Evolutionary conservation across 805 yeast genomes (phyloP), one percentile per base, ranked within the genome.

Genomic region (Hanseniaspora occidentalis): DNA sequence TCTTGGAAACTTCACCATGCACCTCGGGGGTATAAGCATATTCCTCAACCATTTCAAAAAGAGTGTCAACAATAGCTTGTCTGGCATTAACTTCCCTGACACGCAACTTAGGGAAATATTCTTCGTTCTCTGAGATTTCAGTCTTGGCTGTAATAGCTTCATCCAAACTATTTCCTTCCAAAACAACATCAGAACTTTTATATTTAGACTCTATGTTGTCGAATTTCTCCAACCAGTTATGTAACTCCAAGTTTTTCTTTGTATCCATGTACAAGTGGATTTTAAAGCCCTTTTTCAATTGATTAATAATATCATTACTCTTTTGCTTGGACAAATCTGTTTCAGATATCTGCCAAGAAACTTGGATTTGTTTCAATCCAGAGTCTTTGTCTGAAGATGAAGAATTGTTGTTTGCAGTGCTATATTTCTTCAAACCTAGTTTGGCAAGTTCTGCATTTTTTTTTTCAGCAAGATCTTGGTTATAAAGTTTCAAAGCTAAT

Each of bases 291-390:
- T 66, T 71, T 27, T 60, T 57, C 43, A 73, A 46, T 16, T 71
- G 66, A 2, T 57, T 52, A 31, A 57, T 50, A 14, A 76, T 69
- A 48, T 76, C 82, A 40, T 64, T 62, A 11, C 60, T 58, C 50
- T 76, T 76, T 44, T 76, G 82, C 29, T 68, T 66, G 21, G 50
- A 53, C 42, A 76, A 57, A 53, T 76, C 82, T 33, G 68, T 66
- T 25, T 59, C 54, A n/a, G 69, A 67, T 17, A 75, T 75, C 36
- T 69, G 67, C 81, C 81, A 76, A 9, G 75, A 66, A 3, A 76
- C 53, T 34, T 67, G 67, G 25, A 76, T 56, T 24, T 66, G 57
- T 47, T 75, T 75, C n/a, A 64, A 45, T 24, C 65, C 63, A 0
- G 48, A 43, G 13, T 58, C 63, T 57, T 50, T 20, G 18, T 29